These are phyloP conservation scores for Penicillium sp. DNA, from an alignment of 2,329 filamentous ascomycete species.

Conservation along the genomic window DNA sequence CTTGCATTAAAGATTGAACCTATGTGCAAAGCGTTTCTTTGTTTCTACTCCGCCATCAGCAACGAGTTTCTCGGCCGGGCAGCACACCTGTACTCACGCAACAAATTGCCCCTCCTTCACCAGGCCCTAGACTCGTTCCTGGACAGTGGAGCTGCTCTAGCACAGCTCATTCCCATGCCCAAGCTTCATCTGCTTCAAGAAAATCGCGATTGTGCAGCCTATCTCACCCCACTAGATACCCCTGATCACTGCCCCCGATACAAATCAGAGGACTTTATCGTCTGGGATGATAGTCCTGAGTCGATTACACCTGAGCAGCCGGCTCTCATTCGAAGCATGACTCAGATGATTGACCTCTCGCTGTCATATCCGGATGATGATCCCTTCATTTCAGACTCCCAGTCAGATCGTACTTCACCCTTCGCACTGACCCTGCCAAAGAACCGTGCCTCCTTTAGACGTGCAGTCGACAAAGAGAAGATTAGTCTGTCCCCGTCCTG, in stretches of 20 bases:
- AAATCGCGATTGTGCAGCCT: neutral
- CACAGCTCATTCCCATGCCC: slow-evolving; percentile 10
- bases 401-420: neutral
- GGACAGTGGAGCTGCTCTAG: slow-evolving; percentile 31
- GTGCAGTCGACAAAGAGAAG: neutral
- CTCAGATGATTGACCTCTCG: slow-evolving; percentile 28
- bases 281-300: slow-evolving; percentile 9
- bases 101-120: slow-evolving; percentile 43
- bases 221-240: neutral
- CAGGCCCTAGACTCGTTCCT: slow-evolving; percentile 43
- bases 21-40: slow-evolving; percentile 40
- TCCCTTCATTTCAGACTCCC: slow-evolving; percentile 25
- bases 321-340: slow-evolving; percentile 23
- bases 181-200: neutral
- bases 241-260: neutral
- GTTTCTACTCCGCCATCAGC: slow-evolving; percentile 48
- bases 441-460: slow-evolving; percentile 3
- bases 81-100: slow-evolving; percentile 47
- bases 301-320: slow-evolving; percentile 11
- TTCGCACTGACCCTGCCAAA: slow-evolving; percentile 7
- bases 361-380: slow-evolving; percentile 20
- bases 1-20: slow-evolving; percentile 30
- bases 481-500: slow-evolving; percentile 2
- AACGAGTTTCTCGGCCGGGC: slow-evolving; percentile 48
- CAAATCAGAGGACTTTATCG: slow-evolving; percentile 3